Evolutionary conservation across 1,284 basidiomycete genomes (phyloP), one percentile per base, ranked within the genome.

Genomic region (Fomitopsis palustris): DNA sequence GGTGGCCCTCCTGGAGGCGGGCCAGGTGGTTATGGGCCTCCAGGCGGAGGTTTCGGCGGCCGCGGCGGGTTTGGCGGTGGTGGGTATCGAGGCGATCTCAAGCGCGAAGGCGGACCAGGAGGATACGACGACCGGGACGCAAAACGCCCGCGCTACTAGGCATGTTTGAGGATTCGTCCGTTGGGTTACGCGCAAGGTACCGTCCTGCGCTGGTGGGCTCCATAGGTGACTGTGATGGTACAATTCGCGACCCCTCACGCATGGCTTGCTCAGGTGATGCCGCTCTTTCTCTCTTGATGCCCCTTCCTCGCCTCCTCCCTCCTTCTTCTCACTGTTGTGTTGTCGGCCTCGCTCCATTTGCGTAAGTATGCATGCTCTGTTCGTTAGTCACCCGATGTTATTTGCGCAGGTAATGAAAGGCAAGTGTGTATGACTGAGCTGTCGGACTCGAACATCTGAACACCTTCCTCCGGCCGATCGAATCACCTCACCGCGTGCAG

Each of bases 111-210:
- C 68, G 81, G 83, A 67, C 80, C 85, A 56, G 85, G 86, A 74
- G 87, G 87, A 68, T 87, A 82, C 73, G 90, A 91, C 69, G 91
- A 92, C 74, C 84, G 90, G 65, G 90, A 92, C 66, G 69, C 81
- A 43, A 93, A 93, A 77, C 87, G 92, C 69, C 85, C 87, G 69
- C 84, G 92, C 69, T 92, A 92, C 74, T 92, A 85, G 79, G 53
- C 41, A 41, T 35, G 39, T 21, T 29, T 25, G 8, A 29, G 45
- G 25, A n/a, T 37, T 37, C 45, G 16, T 17, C 29, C 45, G 21
- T 10, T 21, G 27, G 45, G 45, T 47, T n/a, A 47, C 16, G 45
- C 10, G 45, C 21, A 17, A 29, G 45, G 38, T 41, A 23, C 16
- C 8, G 38, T 42, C 42, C 19, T 19, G 41, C 43, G 37, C 43